Conservation (phyloP, 306 rosid species). For the Lithocarpus polystachyus region DNA sequence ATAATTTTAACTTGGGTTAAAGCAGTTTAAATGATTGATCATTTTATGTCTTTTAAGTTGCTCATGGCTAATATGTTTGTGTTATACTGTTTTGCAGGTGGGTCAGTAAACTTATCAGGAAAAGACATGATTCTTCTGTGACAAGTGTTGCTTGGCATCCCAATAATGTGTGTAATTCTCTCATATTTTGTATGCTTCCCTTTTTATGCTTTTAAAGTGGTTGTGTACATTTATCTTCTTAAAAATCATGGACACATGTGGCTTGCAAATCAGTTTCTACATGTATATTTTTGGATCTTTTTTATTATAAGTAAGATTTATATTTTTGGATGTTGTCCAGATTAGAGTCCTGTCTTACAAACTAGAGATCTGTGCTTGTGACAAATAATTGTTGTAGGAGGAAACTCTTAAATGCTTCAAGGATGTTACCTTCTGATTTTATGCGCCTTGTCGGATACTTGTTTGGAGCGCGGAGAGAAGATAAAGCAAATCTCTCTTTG, state of each 20-base stretch:
- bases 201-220: neutral
- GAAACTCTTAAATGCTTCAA: neutral
- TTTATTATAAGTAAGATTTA: neutral
- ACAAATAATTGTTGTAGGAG: neutral
- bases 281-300: neutral
- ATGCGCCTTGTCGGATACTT: neutral
- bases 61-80: neutral
- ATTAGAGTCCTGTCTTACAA: neutral
- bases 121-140: constrained; percentile 89
- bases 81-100: constrained; percentile 62
- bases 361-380: neutral
- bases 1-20: neutral
- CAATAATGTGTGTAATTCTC: constrained; percentile 58
- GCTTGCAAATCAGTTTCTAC: neutral
- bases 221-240: neutral
- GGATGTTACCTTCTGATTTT: neutral
- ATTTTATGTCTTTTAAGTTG: neutral
- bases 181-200: neutral
- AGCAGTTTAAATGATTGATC: neutral
- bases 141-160: constrained; percentile 98
- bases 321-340: neutral
- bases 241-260: neutral
- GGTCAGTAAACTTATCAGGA: constrained; percentile 97
- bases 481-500: neutral
- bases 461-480: neutral